Evolutionary conservation across 768 basidiomycete genomes (phyloP), one percentile per base, ranked within the genome.

Genomic region (Pleurotus tuber-regium): DNA sequence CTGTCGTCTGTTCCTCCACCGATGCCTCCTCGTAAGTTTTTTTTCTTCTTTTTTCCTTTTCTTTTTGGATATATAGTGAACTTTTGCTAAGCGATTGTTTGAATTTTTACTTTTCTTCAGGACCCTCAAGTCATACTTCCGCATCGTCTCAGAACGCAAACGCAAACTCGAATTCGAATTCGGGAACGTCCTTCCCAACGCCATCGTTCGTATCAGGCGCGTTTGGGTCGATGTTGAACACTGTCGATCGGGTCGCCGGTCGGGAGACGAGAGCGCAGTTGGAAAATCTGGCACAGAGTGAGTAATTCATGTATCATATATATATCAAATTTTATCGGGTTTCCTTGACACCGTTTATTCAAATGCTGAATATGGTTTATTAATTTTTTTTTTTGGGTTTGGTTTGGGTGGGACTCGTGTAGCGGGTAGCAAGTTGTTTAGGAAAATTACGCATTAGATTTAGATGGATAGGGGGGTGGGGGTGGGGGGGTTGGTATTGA

Each of bases 191-290:
- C 44, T 65, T 67, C 58, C 64, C 69, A 4, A 48, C 63, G 19
- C 61, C 70, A 16, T 60, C 65, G 48, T 35, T 63, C 53, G 53
- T 61, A 42, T 55, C 65, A 23, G 62, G 61, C 44, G 64, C 77
- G 7, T 54, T 76, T 26, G 73, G 66, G 24, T 67, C 67, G 57
- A 82, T 82, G 35, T 57, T 74, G 57, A 72, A 63, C 54, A 71
- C 75, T n/a, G 71, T 86, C 16, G 83, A 83, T 61, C 78, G 72
- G 52, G 64, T 84, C 25, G 79, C 80, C 14, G 82, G 84, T 3
- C 71, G 69, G 57, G 75, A 74, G 50, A 75, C 74, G 36, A 65
- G 77, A 33, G 63, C 65, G 28, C 80, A 79, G 57, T 53, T 85
- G 35, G 80, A 83, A 56, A 71, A 66, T 38, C 56, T 84, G 38